Evolutionary conservation across 257 asterid genomes (phyloP), one percentile per base, ranked within the genome.

Genomic region (Solanum paucissectum): DNA sequence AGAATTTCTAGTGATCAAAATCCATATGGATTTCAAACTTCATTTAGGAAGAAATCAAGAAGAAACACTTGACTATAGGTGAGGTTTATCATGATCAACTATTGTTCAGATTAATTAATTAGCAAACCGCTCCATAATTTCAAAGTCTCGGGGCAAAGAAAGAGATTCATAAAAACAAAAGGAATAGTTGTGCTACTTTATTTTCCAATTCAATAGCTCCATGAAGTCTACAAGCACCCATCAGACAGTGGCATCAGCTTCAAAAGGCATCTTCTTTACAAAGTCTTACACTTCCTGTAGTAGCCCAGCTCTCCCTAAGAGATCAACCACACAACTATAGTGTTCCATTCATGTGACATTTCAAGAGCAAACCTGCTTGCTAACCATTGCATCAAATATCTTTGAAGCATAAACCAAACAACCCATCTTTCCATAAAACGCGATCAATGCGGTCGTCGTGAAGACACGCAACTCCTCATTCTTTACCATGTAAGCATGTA

Each of bases 191-290:
- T 75, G 98, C 96, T 8, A 95, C 94, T 91, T 93, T 94, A 64
- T 92, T 89, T 73, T 95, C 98, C 91, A 95, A 82, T 79, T 94
- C 95, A 36, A 94, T 88, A 49, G 90, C 91, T 88, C 98, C 98
- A 82, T 94, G 95, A 85, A 95, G 90, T 90, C 91, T 93, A 90
- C 98, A 95, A 76, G 98, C 98, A 76, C 96, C 96, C 85, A 97
- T 34, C 36, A 34, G 36, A 34, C 36, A 34, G 5, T 34, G 6
- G 6, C 36, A 34, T 34, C 36, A 34, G 36, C 9, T 37, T 37
- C 40, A 37, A 37, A 37, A 37, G 40, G 40, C 40, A 37, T 37
- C 40, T 37, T 37, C 40, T 37, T 37, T 37, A 34, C 4, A 5
- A 34, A 34, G 37, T 34, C 37, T 4, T 34, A 37, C 8, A 2